Conservation (phyloP, 2,329 filamentous ascomycete genomes). For the Hawksworthiomyces lignivorus region DNA sequence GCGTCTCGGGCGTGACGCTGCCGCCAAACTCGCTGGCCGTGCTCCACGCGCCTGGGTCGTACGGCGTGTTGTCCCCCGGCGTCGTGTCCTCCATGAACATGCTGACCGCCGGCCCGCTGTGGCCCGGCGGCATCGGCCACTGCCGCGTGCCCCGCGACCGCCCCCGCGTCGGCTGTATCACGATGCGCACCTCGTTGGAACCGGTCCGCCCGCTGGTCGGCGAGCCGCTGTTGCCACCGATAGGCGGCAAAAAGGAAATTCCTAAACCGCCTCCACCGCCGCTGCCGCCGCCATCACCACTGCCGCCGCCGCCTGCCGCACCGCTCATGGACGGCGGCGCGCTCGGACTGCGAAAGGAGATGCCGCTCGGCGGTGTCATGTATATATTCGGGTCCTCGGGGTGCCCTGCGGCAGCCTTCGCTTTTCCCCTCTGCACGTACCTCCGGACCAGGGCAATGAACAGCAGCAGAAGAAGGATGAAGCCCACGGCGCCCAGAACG, state of each 20-base stretch:
- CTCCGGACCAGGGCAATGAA: slow-evolving; percentile 18
- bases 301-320: slow-evolving; percentile 27
- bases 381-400: background rate
- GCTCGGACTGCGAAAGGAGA: too few species aligned
- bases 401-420: background rate
- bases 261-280: background rate
- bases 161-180: slow-evolving; percentile 21
- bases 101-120: slow-evolving; percentile 18
- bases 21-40: slow-evolving; percentile 23
- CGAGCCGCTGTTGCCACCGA: slow-evolving; percentile 6
- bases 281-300: background rate
- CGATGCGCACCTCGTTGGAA: slow-evolving; percentile 22
- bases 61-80: slow-evolving; percentile 8
- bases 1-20: slow-evolving; percentile 28
- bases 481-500: slow-evolving; percentile 18
- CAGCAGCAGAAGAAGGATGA: slow-evolving; percentile 19
- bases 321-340: too few species aligned
- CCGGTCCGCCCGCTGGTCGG: slow-evolving; percentile 5
- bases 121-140: slow-evolving; percentile 24
- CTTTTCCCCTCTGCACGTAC: slow-evolving; percentile 30
- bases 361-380: background rate
- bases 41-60: slow-evolving; percentile 21
- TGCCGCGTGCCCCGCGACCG: background rate
- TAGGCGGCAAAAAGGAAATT: too few species aligned
- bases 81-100: slow-evolving; percentile 20